phyloP scores from a whole-genome alignment of 768 basidiomycete genomes.

The Calocybe cyanea region DNA sequence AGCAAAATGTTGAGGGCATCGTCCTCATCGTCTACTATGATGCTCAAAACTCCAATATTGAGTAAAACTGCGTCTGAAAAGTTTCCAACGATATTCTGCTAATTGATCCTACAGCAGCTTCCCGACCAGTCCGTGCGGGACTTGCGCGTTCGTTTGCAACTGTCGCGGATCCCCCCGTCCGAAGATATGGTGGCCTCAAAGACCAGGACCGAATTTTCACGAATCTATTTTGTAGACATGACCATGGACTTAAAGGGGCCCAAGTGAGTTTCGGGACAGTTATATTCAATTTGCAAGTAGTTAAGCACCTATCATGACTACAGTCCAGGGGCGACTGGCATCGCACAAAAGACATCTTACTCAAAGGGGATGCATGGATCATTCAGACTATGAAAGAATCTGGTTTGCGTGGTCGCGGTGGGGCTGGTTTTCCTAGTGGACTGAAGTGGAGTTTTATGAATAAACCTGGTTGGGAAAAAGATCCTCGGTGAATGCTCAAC shows the following conservation, averaged over 20 bases:
- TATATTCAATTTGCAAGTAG: not conserved
- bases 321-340: slow-evolving; percentile 98
- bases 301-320: not conserved
- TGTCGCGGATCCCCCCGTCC: slow-evolving; percentile 78
- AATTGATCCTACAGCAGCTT: slow-evolving; percentile 16
- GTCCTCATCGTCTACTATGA: slow-evolving; percentile 32
- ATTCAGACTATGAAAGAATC: slow-evolving; percentile 96
- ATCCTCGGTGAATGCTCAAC: slow-evolving; percentile 59
- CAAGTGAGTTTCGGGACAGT: slow-evolving; percentile 45
- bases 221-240: slow-evolving; percentile 84
- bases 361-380: slow-evolving; percentile 96
- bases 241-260: slow-evolving; percentile 92
- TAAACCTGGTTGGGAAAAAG: slow-evolving; percentile 98
- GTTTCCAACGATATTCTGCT: too few relatives aligned
- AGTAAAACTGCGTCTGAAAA: slow-evolving; percentile 9
- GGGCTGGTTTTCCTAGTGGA: slow-evolving; percentile 95
- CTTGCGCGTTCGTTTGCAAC: slow-evolving; percentile 59
- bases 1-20: slow-evolving; percentile 31
- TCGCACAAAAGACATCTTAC: slow-evolving; percentile 90
- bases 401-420: slow-evolving; percentile 91
- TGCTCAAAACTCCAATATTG: slow-evolving; percentile 27
- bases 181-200: slow-evolving; percentile 89
- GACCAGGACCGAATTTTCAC: slow-evolving; percentile 96
- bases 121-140: slow-evolving; percentile 30
- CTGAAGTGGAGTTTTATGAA: slow-evolving; percentile 99